Conservation (phyloP, 106 monocot species). For the Phalaenopsis aphrodite region DNA sequence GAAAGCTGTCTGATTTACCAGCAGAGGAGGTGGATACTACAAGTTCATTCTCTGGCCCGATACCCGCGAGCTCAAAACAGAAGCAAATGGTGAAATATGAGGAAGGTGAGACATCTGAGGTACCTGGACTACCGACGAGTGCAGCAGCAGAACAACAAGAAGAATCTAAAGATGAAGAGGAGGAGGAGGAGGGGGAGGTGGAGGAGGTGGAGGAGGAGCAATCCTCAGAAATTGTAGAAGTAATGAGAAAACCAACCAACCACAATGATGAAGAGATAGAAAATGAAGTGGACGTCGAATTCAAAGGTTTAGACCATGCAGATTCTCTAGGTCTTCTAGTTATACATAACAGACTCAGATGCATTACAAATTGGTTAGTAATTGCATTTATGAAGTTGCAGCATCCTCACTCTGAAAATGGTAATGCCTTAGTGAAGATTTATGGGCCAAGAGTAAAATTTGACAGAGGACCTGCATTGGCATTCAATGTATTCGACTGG, state of each 20-base stretch:
- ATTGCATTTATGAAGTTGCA: slow-evolving; percentile 51
- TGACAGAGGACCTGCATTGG: slow-evolving; percentile 58
- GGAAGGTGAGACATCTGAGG: too few relatives aligned
- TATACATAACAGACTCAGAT: slow-evolving; percentile 56
- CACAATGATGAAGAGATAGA: too few relatives aligned
- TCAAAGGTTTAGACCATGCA: slow-evolving; percentile 59
- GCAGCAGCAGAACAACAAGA: background rate
- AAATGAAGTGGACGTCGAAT: slow-evolving; percentile 24
- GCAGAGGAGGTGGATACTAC: slow-evolving; percentile 26
- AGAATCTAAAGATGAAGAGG: background rate
- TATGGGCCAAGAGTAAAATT: slow-evolving; percentile 73
- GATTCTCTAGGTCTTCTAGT: slow-evolving; percentile 57
- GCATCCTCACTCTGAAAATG: slow-evolving; percentile 43
- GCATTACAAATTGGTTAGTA: slow-evolving; percentile 68
- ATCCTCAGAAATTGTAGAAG: slow-evolving; percentile 23
- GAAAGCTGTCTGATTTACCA: slow-evolving; percentile 4
- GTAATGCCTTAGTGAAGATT: slow-evolving; percentile 40
- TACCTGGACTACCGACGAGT: background rate
- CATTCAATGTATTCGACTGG: slow-evolving; percentile 89
- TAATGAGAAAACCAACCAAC: background rate
- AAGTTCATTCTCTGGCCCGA: slow-evolving; percentile 33
- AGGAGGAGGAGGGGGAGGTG: background rate
- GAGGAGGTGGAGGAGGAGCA: background rate
- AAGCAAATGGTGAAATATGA: background rate
- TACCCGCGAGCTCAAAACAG: background rate